A percentile compares a stretch with the other conserved stretches of the same genome.
Evolutionary conservation across 805 yeast genomes (phyloP).

Genomic region (Teunomyces panamensis): DNA sequence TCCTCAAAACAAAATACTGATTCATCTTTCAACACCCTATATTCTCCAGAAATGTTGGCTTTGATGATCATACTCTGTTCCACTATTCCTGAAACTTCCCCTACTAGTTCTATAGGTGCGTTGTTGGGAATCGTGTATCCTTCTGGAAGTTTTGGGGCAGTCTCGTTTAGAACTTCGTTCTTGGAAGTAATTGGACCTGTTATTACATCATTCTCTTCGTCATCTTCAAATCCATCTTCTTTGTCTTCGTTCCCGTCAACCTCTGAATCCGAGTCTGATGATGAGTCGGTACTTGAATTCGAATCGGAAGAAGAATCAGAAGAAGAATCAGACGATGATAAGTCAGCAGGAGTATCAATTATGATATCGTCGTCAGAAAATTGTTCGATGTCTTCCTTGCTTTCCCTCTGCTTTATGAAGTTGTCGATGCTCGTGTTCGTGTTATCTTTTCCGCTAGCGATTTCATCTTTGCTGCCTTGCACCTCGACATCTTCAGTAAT

Average conservation of each 20-base stretch:
- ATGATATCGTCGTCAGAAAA: slow-evolving; percentile 15
- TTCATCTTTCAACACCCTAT: slow-evolving; percentile 74
- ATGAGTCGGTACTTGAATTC: slow-evolving; percentile 15
- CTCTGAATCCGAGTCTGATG: slow-evolving; percentile 19
- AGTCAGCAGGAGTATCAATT: slow-evolving; percentile 10
- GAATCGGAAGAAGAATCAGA: slow-evolving; percentile 16
- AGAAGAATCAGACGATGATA: slow-evolving; percentile 9
- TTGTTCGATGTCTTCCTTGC: slow-evolving; percentile 5
- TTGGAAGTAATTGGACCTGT: slow-evolving; percentile 73
- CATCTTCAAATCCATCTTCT: slow-evolving; percentile 24
- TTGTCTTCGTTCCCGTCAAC: slow-evolving; percentile 11
- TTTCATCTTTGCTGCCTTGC: background rate
- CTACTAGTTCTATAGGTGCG: slow-evolving; percentile 70
- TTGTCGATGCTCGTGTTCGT: slow-evolving; percentile 2
- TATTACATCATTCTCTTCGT: slow-evolving; percentile 43
- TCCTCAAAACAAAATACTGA: slow-evolving; percentile 78
- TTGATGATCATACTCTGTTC: slow-evolving; percentile 70
- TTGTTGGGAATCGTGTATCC: slow-evolving; percentile 56
- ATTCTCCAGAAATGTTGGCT: slow-evolving; percentile 79
- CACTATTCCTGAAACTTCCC: slow-evolving; percentile 64
- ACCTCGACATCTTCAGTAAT: background rate
- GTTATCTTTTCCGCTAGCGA: background rate
- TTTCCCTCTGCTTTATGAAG: slow-evolving; percentile 4
- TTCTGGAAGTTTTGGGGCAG: slow-evolving; percentile 64
- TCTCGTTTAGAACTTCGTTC: slow-evolving; percentile 71